A percentile compares a stretch with the other conserved stretches of the same genome.
These are phyloP conservation scores for Pleoardoris graminearum DNA, from an alignment of 2,329 filamentous ascomycete genomes.

Conservation along the genomic window DNA sequence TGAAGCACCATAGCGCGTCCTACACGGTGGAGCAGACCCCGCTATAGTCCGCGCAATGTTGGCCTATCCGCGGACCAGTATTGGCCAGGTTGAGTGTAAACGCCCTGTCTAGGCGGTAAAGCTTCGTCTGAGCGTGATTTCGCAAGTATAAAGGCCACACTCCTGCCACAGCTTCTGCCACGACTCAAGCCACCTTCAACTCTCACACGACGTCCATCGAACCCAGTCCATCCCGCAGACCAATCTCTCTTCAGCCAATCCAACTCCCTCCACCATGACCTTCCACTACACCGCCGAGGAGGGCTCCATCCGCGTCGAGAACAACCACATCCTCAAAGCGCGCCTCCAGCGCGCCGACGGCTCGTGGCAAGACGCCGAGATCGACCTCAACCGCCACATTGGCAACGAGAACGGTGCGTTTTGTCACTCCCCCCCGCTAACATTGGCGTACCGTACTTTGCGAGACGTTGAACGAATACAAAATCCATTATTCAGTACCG, in stretches of 20 bases:
- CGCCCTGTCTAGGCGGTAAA: neutral
- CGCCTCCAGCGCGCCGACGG: slow-evolving; percentile 49
- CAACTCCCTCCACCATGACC: slow-evolving; percentile 23
- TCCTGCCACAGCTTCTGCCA: slow-evolving; percentile 1
- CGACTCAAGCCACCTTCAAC: neutral
- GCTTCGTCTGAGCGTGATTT: neutral
- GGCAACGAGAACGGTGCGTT: slow-evolving; percentile 57
- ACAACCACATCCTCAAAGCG: slow-evolving; percentile 55
- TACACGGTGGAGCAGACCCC: neutral
- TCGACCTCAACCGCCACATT: slow-evolving; percentile 56
- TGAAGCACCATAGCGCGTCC: neutral
- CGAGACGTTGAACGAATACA: too few relatives aligned
- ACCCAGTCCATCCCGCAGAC: neutral
- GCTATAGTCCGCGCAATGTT: neutral
- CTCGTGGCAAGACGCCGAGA: slow-evolving; percentile 49
- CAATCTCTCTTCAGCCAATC: neutral
- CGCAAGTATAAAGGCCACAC: neutral
- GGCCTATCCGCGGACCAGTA: neutral
- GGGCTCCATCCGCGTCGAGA: slow-evolving; percentile 51
- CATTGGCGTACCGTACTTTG: too few relatives aligned
- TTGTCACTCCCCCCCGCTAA: neutral
- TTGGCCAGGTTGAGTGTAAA: neutral
- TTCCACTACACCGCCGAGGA: slow-evolving; percentile 56
- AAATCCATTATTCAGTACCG: too few relatives aligned
- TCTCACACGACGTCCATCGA: too few relatives aligned